Evolutionary conservation across 257 asterid genomes (phyloP), one percentile per base, ranked within the genome.

Genomic region (Nicotiana obtusifolia): DNA sequence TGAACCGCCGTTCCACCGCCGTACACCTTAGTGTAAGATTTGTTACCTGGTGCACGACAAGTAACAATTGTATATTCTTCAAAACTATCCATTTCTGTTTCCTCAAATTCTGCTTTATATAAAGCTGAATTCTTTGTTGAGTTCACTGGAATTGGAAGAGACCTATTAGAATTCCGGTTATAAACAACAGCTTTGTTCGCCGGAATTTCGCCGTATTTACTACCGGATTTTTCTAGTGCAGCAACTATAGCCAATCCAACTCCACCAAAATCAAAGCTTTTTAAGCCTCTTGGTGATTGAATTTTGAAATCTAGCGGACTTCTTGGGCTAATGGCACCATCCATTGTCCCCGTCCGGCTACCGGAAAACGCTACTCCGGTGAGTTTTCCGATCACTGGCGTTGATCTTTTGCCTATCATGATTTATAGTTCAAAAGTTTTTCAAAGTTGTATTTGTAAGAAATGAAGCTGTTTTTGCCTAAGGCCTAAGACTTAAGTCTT

Each of bases 181-280:
- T 82, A 89, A 24, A 91, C 59, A 24, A 91, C 59, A 4, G 91
- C 81, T 59, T 33, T 85, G 16, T 44, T 69, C 16, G 86, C 81
- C 68, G 85, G 84, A 64, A 19, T 69, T 78, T 86, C 90, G 20
- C 77, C 81, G 56, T 73, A 67, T 14, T 31, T 61, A 4, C 77
- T 83, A 6, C 86, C 75, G 44, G 97, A 81, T 30, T 89, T 92
- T 17, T 93, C 97, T 1, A 95, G 91, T 41, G 97, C 97, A 10
- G 97, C 98, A 13, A 95, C 98, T 35, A 95, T 93, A 10, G 95
- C 97, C 31, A 95, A 83, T 4, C 98, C 99, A 61, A 91, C 97
- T 0, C 97, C 98, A 9, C 94, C 97, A 52, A 87, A 69, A 81
- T 93, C 97, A 33, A 87, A 90, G 31, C 71, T 84, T 68, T 86